Evolutionary conservation across 2,329 filamentous ascomycete genomes (phyloP), one percentile per base, ranked within the genome.

Genomic region (Sclerotinia glacialis): DNA sequence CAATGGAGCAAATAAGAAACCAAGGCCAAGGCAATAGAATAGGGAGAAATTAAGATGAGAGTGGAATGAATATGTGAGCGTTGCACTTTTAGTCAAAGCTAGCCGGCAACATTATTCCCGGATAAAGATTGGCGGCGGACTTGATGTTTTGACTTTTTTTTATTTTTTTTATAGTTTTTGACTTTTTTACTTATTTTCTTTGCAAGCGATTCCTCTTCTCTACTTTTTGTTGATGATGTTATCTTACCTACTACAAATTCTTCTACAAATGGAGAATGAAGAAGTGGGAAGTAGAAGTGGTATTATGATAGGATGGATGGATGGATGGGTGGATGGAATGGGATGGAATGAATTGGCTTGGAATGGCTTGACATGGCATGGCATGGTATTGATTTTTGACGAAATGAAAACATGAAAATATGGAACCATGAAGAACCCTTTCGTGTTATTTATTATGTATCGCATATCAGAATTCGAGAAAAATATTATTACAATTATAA

Each of bases 191-290:
- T n/a, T 14, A 6, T 21, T n/a, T 42, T 42, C 18, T 44, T 58
- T 28, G 54, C 54, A 58, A 58, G 54, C 54, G 54, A 18, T 53
- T 37, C 34, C 26, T 56, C 37, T 58, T 28, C 37, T 58, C 37
- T 28, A 44, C 54, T 44, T 16, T 58, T 42, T 18, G 18, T 12
- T 44, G 18, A 58, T 58, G 54, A 44, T 44, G 12, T 42, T 26
- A 16, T 14, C 12, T 31, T 31, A 8, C 4, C 26, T 52, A 18
- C 26, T 52, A 52, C 18, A 31, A 34, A 37, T 37, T 37, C 9
- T 53, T 31, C 21, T 53, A n/a, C 18, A 53, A 53, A 21, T 53
- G 28, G 16, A 23, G 50, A 26, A 18, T 50, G 47, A 9, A 34
- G 50, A 53, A 21, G 26, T n/a, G 18, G 18, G 50, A 23, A 53